These are phyloP conservation scores for Ophiocytium majus DNA, from an alignment of 352 stramenopile genomes.

Conservation along the genomic window DNA sequence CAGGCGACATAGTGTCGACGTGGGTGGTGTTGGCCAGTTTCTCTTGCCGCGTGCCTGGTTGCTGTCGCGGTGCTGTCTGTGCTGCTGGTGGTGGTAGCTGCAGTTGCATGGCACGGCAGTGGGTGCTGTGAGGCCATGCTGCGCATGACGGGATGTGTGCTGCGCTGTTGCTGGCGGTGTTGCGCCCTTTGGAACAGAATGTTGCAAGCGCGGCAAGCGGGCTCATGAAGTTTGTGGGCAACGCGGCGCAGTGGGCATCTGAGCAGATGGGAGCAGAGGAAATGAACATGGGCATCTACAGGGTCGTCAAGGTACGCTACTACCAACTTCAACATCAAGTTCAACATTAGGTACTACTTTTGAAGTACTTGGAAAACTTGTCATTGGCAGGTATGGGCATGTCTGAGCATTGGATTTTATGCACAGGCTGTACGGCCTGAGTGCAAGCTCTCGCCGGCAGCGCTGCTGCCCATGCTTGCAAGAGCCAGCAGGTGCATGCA, in stretches of 20 bases:
- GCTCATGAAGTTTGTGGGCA: slow-evolving; percentile 33
- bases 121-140: too few species aligned
- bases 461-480: not conserved
- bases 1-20: not conserved
- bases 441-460: not conserved
- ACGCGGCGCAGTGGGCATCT: slow-evolving; percentile 36
- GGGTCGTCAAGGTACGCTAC: slow-evolving; percentile 22
- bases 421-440: not conserved
- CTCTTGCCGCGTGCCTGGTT: too few species aligned
- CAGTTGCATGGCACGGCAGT: too few species aligned
- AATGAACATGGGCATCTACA: slow-evolving; percentile 33
- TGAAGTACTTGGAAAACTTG: not conserved
- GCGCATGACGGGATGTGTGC: too few species aligned
- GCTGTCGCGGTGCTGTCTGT: too few species aligned
- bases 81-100: too few species aligned
- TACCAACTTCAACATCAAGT: not conserved
- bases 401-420: not conserved
- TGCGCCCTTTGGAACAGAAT: slow-evolving; percentile 17
- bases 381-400: not conserved
- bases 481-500: not conserved
- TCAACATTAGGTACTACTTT: too few species aligned
- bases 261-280: slow-evolving; percentile 40
- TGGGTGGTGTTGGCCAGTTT: not conserved
- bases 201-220: slow-evolving; percentile 35
- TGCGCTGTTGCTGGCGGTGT: not conserved